Conservation (phyloP, 306 rosid genomes). For the Quercus ilex region DNA sequence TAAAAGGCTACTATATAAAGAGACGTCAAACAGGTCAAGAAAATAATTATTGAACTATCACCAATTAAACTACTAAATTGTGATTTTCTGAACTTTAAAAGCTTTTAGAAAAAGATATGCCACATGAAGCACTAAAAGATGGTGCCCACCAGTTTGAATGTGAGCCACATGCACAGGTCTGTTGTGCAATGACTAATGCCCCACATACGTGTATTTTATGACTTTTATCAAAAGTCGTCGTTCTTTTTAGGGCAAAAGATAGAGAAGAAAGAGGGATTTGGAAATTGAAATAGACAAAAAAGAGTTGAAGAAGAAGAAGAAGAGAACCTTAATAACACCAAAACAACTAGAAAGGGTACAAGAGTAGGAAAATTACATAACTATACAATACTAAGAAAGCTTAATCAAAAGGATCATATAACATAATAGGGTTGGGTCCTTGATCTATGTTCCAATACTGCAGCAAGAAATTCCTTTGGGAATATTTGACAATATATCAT, state of each 20-base stretch:
- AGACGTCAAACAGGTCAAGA: neutral
- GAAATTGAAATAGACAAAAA: neutral
- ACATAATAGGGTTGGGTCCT: no score
- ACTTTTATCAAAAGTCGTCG: constrained; percentile 22
- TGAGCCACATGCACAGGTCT: neutral
- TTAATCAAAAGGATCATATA: no score
- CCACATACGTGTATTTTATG: neutral
- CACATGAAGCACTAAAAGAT: neutral
- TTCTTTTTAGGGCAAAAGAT: neutral
- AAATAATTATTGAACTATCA: no score
- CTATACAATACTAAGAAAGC: no score
- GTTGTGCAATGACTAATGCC: neutral
- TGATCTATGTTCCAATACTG: no score
- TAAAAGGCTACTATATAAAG: neutral
- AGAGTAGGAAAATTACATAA: no score
- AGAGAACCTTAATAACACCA: constrained; percentile 39
- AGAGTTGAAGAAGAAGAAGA: neutral
- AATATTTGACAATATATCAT: no score
- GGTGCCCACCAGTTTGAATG: neutral
- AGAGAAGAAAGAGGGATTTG: no score
- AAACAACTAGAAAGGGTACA: no score
- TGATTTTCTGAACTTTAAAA: no score
- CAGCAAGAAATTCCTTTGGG: no score
- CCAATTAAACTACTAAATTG: no score
- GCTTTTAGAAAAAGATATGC: neutral